These are phyloP conservation scores for Talaromyces marneffei DNA, from an alignment of 2,329 filamentous ascomycete genomes.

Conservation along the genomic window DNA sequence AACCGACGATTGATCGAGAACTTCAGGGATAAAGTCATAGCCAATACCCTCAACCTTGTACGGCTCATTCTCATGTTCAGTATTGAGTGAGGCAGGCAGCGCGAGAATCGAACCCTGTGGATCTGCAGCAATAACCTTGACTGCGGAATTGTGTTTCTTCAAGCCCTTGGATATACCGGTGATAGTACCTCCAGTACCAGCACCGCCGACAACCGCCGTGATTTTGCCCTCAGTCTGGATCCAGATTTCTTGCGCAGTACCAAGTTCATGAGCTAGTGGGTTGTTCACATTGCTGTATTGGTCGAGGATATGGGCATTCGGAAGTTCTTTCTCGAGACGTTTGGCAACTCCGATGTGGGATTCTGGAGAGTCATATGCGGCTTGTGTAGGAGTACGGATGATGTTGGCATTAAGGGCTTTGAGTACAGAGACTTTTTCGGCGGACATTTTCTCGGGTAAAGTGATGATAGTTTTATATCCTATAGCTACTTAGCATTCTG, in stretches of 20 bases:
- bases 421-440: slow-evolving; percentile 93
- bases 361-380: slow-evolving; percentile 89
- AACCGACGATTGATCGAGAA: slow-evolving; percentile 71
- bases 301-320: slow-evolving; percentile 93
- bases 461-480: slow-evolving; percentile 98
- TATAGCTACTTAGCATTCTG: slow-evolving; percentile 15
- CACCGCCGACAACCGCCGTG: slow-evolving; percentile 79
- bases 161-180: slow-evolving; percentile 81
- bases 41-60: slow-evolving; percentile 99
- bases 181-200: slow-evolving; percentile 92
- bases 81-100: slow-evolving; percentile 70
- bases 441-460: slow-evolving; percentile 97
- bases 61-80: slow-evolving; percentile 69
- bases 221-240: slow-evolving; percentile 78
- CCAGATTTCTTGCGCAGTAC: slow-evolving; percentile 96
- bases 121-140: slow-evolving; percentile 90
- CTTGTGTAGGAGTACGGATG: slow-evolving; percentile 93
- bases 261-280: slow-evolving; percentile 85
- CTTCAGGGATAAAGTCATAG: slow-evolving; percentile 96
- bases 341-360: slow-evolving; percentile 93
- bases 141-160: slow-evolving; percentile 74
- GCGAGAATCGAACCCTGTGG: slow-evolving; percentile 89
- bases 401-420: slow-evolving; percentile 93
- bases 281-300: slow-evolving; percentile 93
- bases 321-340: slow-evolving; percentile 87